Percentiles rank a stretch among this genome's conserved stretches.
Evolutionary conservation across 2,329 filamentous ascomycete genomes (phyloP).

Genomic region (Aspergillus sclerotialis): DNA sequence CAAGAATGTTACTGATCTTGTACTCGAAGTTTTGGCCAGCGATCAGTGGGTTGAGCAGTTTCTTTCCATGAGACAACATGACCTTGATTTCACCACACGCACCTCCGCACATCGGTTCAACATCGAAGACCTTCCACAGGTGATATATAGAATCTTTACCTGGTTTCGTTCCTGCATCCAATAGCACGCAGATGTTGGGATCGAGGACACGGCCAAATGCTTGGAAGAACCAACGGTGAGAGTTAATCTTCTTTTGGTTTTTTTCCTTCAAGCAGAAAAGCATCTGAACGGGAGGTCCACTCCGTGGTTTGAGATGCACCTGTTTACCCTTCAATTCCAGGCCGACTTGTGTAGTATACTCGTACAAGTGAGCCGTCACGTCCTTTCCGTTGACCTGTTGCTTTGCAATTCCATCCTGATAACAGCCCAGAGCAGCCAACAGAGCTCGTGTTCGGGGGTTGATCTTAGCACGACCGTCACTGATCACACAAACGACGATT

Average conservation of each 20-base stretch:
- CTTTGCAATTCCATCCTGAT: conserved; percentile 97
- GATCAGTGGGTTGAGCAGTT: conserved; percentile 85
- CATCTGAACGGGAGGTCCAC: conserved; percentile 84
- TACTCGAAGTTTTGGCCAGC: conserved; percentile 99
- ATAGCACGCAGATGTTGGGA: conserved; percentile 91
- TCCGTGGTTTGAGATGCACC: conserved; percentile 74
- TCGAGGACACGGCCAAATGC: conserved; percentile 88
- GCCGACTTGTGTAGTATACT: conserved; percentile 56
- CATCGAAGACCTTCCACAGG: conserved; percentile 95
- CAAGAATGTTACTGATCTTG: conserved; percentile 99
- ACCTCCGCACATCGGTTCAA: conserved; percentile 95
- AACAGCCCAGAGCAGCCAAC: conserved; percentile 87
- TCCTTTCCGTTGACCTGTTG: conserved; percentile 95
- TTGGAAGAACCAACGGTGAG: conserved; percentile 97
- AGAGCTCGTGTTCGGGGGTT: conserved; percentile 85
- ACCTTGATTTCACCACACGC: conserved; percentile 99
- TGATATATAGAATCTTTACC: conserved; percentile 95
- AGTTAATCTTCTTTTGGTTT: conserved; percentile 99
- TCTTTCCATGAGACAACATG: conserved; percentile 81
- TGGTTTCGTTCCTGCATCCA: conserved; percentile 93
- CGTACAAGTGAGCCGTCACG: conserved; percentile 96
- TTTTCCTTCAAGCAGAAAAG: conserved; percentile 98
- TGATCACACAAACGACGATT: conserved; percentile 96
- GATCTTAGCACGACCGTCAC: conserved; percentile 94
- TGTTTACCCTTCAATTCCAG: conserved; percentile 85